Base-by-base conservation (phyloP, 2,329 filamentous ascomycete species). In the Sarocladium oryzae region DNA sequence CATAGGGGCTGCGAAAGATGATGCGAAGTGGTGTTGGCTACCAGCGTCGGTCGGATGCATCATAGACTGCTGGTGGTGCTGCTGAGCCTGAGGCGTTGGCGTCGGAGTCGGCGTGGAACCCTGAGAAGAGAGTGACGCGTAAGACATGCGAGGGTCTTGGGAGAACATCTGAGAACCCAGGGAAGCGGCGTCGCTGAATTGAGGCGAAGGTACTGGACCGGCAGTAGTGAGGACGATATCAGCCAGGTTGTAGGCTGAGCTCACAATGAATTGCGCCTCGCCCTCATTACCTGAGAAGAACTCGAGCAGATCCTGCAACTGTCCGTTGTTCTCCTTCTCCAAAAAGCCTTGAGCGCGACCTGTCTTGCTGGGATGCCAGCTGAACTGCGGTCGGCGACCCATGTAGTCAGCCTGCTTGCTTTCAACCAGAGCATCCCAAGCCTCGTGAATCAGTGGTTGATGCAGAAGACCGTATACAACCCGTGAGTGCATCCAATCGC, bases 381-480 rank as follows among this genome's bases (percentile, higher is more conserved):
- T 78, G 58, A 82, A 78, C 57, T 82, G 78, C 13, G 81, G 81
- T 53, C 84, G 75, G 49, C 74, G 68, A 24, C 70, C 66, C 35
- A 62, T 71, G 58, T 79, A 76, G 54, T 82, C 77, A 16, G 78
- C 73, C 55, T 84, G 76, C 58, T 79, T 75, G 54, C 68, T 68
- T 32, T 66, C 66, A 46, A 81, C 70, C 28, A 84, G 65, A 1
- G 73, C 70, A 54, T 82, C 80, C 82, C 83, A 86, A 4, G 79
- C 78, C 49, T 77, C 74, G 55, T 77, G 75, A 38, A 85, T 77
- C 30, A 77, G 73, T 1, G 81, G 77, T 60, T 86, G 82, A 59
- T 85, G 83, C n/a, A 86, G 69, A 10, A 86, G 69, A 5, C 81
- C 82, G 56, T 85, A 83, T 46, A 86, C 77, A 53, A 86, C 82